phyloP scores from a whole-genome alignment of 192 early-diverging fungal genomes.

The Chytriomyces hyalinus region DNA sequence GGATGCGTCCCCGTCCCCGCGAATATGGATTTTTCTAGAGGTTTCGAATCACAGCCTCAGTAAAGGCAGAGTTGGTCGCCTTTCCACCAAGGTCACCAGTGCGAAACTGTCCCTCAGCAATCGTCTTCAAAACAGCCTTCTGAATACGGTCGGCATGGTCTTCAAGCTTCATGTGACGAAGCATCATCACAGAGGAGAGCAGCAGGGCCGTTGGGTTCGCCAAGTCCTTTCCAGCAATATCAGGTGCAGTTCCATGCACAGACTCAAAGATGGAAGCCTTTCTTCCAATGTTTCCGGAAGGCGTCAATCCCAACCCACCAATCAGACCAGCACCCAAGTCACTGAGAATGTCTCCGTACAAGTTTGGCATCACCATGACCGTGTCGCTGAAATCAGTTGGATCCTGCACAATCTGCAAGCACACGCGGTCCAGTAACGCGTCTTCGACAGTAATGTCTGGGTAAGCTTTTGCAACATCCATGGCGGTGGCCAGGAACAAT shows the following conservation, averaged over 20 bases:
- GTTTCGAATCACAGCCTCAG: slow-evolving; percentile 79
- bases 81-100: slow-evolving; percentile 94
- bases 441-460: slow-evolving; percentile 92
- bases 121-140: slow-evolving; percentile 87
- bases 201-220: slow-evolving; percentile 96
- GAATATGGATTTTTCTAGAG: slow-evolving; percentile 17
- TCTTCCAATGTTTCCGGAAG: slow-evolving; percentile 97
- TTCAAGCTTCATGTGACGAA: slow-evolving; percentile 92
- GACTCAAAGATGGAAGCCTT: slow-evolving; percentile 98
- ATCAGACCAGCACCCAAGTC: slow-evolving; percentile 98
- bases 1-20: too few species aligned
- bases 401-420: slow-evolving; percentile 94
- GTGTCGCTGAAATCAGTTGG: slow-evolving; percentile 86
- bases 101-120: slow-evolving; percentile 87
- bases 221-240: slow-evolving; percentile 96
- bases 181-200: slow-evolving; percentile 96
- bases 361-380: slow-evolving; percentile 99
- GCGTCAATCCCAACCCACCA: slow-evolving; percentile 96
- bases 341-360: slow-evolving; percentile 98
- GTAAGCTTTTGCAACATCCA: slow-evolving; percentile 90
- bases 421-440: slow-evolving; percentile 91
- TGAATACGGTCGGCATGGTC: slow-evolving; percentile 84
- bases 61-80: slow-evolving; percentile 90
- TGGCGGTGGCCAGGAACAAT: slow-evolving; percentile 91
- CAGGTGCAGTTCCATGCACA: slow-evolving; percentile 85